A percentile compares a stretch with the other conserved stretches of the same genome.
These are phyloP conservation scores for Puccinia horiana DNA, from an alignment of 1,284 basidiomycete species.

Conservation along the genomic window DNA sequence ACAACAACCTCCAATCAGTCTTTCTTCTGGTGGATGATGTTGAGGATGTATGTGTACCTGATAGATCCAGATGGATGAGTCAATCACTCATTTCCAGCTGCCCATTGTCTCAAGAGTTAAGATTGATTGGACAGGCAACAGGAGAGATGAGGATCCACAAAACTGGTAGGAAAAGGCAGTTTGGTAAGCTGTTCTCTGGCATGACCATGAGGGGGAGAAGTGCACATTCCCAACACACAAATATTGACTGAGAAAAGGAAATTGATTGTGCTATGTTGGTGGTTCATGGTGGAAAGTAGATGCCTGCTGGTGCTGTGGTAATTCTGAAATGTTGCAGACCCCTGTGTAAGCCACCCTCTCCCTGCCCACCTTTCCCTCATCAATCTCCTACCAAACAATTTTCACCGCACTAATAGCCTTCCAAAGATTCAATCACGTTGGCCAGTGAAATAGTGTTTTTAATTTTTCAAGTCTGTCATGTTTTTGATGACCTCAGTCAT, in stretches of 20 bases:
- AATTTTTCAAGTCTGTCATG: too few relatives aligned
- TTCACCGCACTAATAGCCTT: too few relatives aligned
- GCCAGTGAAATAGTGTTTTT: too few relatives aligned
- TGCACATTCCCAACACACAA: not conserved
- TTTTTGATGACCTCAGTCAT: too few relatives aligned
- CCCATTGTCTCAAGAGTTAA: conserved; percentile 58
- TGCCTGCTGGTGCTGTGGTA: not conserved
- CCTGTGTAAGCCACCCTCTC: too few relatives aligned
- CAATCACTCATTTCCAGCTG: conserved; percentile 66
- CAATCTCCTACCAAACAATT: too few relatives aligned
- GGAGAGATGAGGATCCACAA: conserved; percentile 59
- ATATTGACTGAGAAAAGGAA: not conserved
- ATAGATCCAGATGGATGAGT: conserved; percentile 99
- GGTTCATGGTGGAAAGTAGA: not conserved
- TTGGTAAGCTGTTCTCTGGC: not conserved
- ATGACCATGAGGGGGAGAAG: not conserved
- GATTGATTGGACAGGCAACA: conserved; percentile 57
- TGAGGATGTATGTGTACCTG: conserved; percentile 53
- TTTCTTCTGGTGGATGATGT: conserved; percentile 23
- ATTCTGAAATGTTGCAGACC: too few relatives aligned
- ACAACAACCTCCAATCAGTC: not conserved
- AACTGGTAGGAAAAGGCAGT: conserved; percentile 47
- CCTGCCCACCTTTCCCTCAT: too few relatives aligned
- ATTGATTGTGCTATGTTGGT: not conserved
- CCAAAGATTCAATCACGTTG: too few relatives aligned